Evolutionary conservation across 2,329 filamentous ascomycete genomes (phyloP).

Genomic region (Calonectria pseudoturangicola): DNA sequence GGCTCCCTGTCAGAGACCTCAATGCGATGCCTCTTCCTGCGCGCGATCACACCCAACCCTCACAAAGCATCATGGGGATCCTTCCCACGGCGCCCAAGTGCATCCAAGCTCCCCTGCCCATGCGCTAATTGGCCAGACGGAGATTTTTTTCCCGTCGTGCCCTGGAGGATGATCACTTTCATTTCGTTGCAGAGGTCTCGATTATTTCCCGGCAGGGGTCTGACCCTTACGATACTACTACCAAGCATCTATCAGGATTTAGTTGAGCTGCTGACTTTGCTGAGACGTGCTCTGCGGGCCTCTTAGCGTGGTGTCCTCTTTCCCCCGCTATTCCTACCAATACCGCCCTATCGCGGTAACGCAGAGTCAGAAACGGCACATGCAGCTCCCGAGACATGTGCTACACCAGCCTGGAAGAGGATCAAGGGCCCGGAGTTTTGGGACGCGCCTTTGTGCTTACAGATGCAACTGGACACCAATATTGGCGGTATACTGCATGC

Average conservation of each 20-base stretch:
- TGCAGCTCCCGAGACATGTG: slow-evolving; percentile 49
- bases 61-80: slow-evolving; percentile 34
- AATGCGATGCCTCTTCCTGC: slow-evolving; percentile 43
- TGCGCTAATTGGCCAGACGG: slow-evolving; percentile 43
- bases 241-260: slow-evolving; percentile 36
- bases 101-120: slow-evolving; percentile 30
- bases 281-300: slow-evolving; percentile 10
- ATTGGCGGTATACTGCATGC: slow-evolving; percentile 44
- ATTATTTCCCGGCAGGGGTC: slow-evolving; percentile 41
- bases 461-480: slow-evolving; percentile 43
- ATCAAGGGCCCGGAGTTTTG: slow-evolving; percentile 50
- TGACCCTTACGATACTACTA: slow-evolving; percentile 35
- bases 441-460: slow-evolving; percentile 51
- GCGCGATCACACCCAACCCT: slow-evolving; percentile 46
- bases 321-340: slow-evolving; percentile 29
- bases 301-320: slow-evolving; percentile 6
- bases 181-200: slow-evolving; percentile 40
- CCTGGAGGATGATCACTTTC: slow-evolving; percentile 37
- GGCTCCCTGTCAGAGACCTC: slow-evolving; percentile 41
- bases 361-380: slow-evolving; percentile 45
- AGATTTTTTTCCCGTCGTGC: slow-evolving; percentile 42
- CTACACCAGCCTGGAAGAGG: slow-evolving; percentile 41
- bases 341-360: slow-evolving; percentile 39
- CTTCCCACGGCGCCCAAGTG: slow-evolving; percentile 29
- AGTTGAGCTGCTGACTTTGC: slow-evolving; percentile 32